Evolutionary conservation across 805 yeast species (phyloP), one percentile per base, ranked within the genome.

Genomic region (Kuraishia molischiana): DNA sequence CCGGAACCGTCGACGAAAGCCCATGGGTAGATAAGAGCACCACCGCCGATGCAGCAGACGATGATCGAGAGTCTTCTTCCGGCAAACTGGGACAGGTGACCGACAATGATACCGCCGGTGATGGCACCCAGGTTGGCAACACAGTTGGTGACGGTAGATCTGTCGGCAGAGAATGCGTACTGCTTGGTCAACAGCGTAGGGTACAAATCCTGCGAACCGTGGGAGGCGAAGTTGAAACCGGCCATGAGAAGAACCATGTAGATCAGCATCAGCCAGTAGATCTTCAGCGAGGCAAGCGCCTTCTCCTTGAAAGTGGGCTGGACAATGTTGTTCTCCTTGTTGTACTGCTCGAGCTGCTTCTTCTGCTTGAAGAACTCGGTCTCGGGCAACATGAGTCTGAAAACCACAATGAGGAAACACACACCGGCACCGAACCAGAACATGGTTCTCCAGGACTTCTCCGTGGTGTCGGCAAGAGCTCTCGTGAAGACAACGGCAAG

Each of bases 391-490:
- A 47, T 5, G 22, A 62, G 42, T 58, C 77, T 67, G 60, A 66
- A 66, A 24, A 47, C 39, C 36, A 64, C 58, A 40, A 71, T 58
- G 5, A 66, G 41, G 32, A 60, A 58, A 39, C 73, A 67, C 28
- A 66, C 61, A 32, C 82, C 80, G n/a, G 85, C 77, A 43, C 78
- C 72, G 46, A 79, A 77, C 79, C 83, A 77, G 54, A 76, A 77
- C 40, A 79, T 53, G 2, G 80, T 66, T 57, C 83, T 70, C 86
- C 86, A 79, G 0, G 65, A 61, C 40, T 73, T 64, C 1, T 60
- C 47, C 3, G 77, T 61, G 41, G 66, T 70, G 49, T 69, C 72
- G 6, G 71, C 74, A 42, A 79, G 70, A 24, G 80, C 81, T 53
- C 85, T 64, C 43, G 72, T 72, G 60, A 78, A 79, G 19, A 78